Conservation (phyloP, 2,329 filamentous ascomycete genomes). For the Penicillium verrucosum region DNA sequence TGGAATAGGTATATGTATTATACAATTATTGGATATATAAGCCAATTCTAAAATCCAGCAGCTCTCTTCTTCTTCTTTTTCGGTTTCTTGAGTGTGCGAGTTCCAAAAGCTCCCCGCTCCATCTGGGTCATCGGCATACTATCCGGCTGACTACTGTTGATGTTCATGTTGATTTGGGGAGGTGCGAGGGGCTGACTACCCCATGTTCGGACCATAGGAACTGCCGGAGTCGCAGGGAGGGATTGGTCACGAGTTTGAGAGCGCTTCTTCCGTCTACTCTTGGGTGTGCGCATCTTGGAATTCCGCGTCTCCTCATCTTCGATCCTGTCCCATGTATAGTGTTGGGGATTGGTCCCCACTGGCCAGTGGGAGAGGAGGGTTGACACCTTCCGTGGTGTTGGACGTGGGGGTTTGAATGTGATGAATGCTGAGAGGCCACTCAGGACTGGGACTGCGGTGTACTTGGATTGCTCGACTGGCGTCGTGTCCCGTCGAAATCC, state of each 20-base stretch:
- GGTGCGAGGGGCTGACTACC: constrained; percentile 34
- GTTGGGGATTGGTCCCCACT: constrained; percentile 30
- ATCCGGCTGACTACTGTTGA: constrained; percentile 37
- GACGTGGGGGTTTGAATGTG: constrained; percentile 21
- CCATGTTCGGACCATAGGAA: constrained; percentile 27
- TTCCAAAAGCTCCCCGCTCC: constrained; percentile 40
- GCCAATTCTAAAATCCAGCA: constrained; percentile 37
- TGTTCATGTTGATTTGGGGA: constrained; percentile 18
- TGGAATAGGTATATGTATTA: neutral
- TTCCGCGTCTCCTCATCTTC: constrained; percentile 22
- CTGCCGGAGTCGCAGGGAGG: constrained; percentile 25
- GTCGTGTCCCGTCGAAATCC: neutral
- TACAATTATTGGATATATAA: neutral
- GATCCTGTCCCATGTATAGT: constrained; percentile 35
- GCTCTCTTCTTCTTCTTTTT: constrained; percentile 42
- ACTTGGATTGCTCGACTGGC: neutral
- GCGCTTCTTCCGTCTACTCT: constrained; percentile 28
- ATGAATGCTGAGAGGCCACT: constrained; percentile 31
- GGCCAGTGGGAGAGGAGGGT: constrained; percentile 39
- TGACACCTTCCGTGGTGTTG: constrained; percentile 23
- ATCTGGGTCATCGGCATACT: constrained; percentile 41
- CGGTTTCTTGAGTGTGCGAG: constrained; percentile 33
- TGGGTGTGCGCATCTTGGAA: constrained; percentile 17
- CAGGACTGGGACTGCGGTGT: constrained; percentile 9
- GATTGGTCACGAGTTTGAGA: constrained; percentile 20